Base-by-base conservation (phyloP, 805 yeast genomes). In the Wickerhamiella nectarea region DNA sequence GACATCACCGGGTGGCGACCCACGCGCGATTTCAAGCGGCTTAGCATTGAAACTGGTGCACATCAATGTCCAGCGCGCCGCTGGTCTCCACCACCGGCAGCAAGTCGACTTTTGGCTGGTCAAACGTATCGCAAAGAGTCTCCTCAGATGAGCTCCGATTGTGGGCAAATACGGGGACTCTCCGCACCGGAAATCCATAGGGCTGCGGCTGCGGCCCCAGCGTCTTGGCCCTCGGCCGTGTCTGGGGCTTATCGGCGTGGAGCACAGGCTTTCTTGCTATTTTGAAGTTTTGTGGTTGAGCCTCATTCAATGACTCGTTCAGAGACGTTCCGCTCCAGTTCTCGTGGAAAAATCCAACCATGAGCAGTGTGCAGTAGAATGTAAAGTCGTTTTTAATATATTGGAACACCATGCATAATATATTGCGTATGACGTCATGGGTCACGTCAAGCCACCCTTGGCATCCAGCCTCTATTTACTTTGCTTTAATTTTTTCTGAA, bases 301-400 rank as follows among this genome's bases (percentile, higher is more conserved):
- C 19, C 15, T 21, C 36, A n/a, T 3, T n/a, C 24, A 21, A 21
- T 3, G 29, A 20, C 22, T 39, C 21, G 26, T 39, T 25, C 6
- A 39, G 42, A 26, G 25, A 19, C 9, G 42, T 14, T 14, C 36
- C 42, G 17, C 42, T 39, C 42, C 42, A 39, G 28, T 39, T 39
- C 29, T 39, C 42, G 34, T 39, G 42, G 17, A 39, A 39, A 2
- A 39, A 20, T 3, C 42, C 42, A 7, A 39, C 42, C 42, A 39
- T 39, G 14, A 6, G n/a, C 12, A 12, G n/a, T 10, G 6, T n/a
- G 31, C 14, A 21, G 24, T 8, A 8, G 8, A 8, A 21, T 8
- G 7, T 3, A 14, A 10, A 2, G 15, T 7, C 15, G 6, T 5
- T 28, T 9, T 28, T 15, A 28, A 28, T 28, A 28, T 28, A 28